Conservation (phyloP, 1,284 basidiomycete species). For the Puccinia sorghi region DNA sequence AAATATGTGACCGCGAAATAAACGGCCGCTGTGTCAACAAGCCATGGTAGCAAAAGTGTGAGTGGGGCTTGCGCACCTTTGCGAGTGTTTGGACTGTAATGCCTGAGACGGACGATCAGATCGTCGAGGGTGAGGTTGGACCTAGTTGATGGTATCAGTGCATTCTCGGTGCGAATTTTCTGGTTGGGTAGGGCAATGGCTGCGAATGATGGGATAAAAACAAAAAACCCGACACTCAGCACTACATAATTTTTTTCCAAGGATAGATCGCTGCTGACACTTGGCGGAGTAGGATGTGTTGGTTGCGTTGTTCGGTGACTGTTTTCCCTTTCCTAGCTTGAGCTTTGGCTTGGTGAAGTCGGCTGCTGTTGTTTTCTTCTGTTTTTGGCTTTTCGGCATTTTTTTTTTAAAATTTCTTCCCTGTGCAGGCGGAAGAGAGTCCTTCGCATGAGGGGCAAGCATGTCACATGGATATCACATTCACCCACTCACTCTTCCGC, state of each 20-base stretch:
- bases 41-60: not conserved
- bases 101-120: constrained; percentile 75
- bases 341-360: constrained; percentile 92
- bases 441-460: too few relatives aligned
- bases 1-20: not conserved
- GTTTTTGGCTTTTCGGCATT: constrained; percentile 84
- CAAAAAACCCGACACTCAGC: too few relatives aligned
- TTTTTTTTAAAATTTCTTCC: too few relatives aligned
- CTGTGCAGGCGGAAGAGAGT: too few relatives aligned
- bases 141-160: constrained; percentile 69
- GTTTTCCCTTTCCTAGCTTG: constrained; percentile 93
- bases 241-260: too few relatives aligned
- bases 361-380: constrained; percentile 80
- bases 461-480: too few relatives aligned
- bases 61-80: constrained; percentile 71
- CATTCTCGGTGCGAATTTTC: constrained; percentile 66
- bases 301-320: constrained; percentile 76
- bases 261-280: too few relatives aligned
- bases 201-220: constrained; percentile 57
- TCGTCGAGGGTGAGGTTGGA: constrained; percentile 76
- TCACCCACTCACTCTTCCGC: too few relatives aligned
- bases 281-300: constrained; percentile 78
- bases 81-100: constrained; percentile 74
- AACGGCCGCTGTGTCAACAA: not conserved
- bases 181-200: constrained; percentile 88